Evolutionary conservation across 345 rosid species (phyloP), one percentile per base, ranked within the genome.

Genomic region (Citrus cavaleriei): DNA sequence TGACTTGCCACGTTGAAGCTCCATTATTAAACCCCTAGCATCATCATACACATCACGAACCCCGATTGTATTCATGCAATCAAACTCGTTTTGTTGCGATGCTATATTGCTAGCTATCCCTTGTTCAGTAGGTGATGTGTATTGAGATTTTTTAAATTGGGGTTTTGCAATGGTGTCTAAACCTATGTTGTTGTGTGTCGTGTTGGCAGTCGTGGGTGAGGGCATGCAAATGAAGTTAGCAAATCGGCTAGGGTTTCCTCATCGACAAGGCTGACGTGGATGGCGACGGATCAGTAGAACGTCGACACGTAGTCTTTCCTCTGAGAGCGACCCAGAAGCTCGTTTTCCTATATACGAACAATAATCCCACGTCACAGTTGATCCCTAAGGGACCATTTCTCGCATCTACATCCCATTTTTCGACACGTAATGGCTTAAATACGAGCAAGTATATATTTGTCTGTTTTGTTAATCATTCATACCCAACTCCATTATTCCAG

Each of bases 181-280:
- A 46, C 51, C 18, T 10, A 3, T 3, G 51, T 1, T 10, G 51
- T 12, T 42, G 51, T 42, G 13, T 13, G 51, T 46, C 14, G 25
- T 28, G 75, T 55, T 72, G 63, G 38, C 42, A 72, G 34, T 37
- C 30, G 49, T 46, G 70, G 71, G 78, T 49, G 70, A 75, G 32
- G 32, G 62, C 49, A 46, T 75, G 70, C 46, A 35, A 35, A 28
- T 75, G 60, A 63, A 38, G 42, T 75, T 42, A 75, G 57, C 70
- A 64, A 75, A 22, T 2, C 32, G 34, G 58, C 38, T 30, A 75
- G 19, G 59, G 30, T 22, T 28, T 28, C 30, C 13, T 3, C 32
- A 28, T 22, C 46, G 1, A 3, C 49, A 30, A 34, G 42, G 58
- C 69, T 62, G 77, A 74, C 27, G 1, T 74, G 59, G 40, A 25